Conservation (phyloP, 495 filamentous ascomycete species). For the Penicillium daleae region DNA sequence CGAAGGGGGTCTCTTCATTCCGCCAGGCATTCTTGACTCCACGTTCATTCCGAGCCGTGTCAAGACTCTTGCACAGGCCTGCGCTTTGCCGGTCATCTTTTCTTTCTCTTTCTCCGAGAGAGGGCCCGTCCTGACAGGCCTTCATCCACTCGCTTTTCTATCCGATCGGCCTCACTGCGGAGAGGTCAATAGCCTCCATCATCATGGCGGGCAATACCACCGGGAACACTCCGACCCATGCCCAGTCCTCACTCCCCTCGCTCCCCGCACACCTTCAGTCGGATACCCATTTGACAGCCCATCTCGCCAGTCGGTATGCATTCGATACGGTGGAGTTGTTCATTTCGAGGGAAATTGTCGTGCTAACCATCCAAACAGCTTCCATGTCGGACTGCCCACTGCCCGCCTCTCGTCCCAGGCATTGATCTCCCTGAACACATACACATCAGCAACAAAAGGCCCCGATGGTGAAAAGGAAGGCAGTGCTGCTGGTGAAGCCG, state of each 20-base stretch:
- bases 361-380: slow-evolving; percentile 47
- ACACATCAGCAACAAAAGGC: slow-evolving; percentile 81
- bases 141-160: slow-evolving; percentile 26
- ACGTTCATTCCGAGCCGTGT: slow-evolving; percentile 31
- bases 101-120: slow-evolving; percentile 4
- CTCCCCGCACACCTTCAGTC: slow-evolving; percentile 92
- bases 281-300: slow-evolving; percentile 92
- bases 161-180: slow-evolving; percentile 21
- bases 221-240: slow-evolving; percentile 61
- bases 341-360: not conserved
- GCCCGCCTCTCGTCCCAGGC: slow-evolving; percentile 89
- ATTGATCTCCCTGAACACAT: slow-evolving; percentile 89
- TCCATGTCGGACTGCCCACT: slow-evolving; percentile 86
- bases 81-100: slow-evolving; percentile 1
- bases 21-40: slow-evolving; percentile 31
- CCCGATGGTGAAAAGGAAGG: slow-evolving; percentile 87
- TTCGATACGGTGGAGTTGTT: not conserved
- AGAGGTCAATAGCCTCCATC: slow-evolving; percentile 20
- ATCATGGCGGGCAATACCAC: slow-evolving; percentile 45
- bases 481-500: slow-evolving; percentile 82
- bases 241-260: slow-evolving; percentile 86
- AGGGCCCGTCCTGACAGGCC: slow-evolving; percentile 8
- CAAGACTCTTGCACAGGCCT: slow-evolving; percentile 16
- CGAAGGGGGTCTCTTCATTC: slow-evolving; percentile 33
- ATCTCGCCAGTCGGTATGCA: slow-evolving; percentile 81